Evolutionary conservation across 1,284 basidiomycete species (phyloP), one percentile per base, ranked within the genome.

Genomic region (Microbotryum silenes-acaulis): DNA sequence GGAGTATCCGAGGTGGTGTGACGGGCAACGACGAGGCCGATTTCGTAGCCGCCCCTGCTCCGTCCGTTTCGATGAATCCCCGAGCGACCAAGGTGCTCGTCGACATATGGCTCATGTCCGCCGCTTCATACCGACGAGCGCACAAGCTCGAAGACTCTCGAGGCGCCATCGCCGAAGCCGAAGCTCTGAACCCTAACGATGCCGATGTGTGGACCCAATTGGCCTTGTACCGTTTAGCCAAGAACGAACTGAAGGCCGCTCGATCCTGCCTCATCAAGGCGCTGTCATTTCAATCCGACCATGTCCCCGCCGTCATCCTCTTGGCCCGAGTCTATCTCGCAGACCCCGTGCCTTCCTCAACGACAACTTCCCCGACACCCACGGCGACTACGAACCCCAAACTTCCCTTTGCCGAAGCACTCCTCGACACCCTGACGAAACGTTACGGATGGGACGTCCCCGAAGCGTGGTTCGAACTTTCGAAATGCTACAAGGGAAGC

Each of bases 81-180:
- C 81, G 79, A 54, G 87, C 90, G 70, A 83, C 84, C 46, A 79
- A 85, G 37, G 75, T 93, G 44, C 78, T 97, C 60, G 89, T 87
- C 60, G 85, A 91, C 69, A 78, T 97, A 23, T 99, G 94, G 94
- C 78, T 97, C 7, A 88, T 91, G 81, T 88, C 86, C 3, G 91
- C 94, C 0, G 92, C 96, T 6, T 93, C 89, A 0, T 98, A 97
- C 79, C 81, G 96, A 42, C 79, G 94, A 60, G 79, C 87, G 54
- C 88, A 88, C 12, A 92, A 93, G 77, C 83, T 89, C 59, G 89
- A 93, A 63, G 90, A 97, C 72, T 85, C 89, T 3, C 84, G 86
- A 61, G 91, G 85, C 10, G 88, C 94, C 3, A 91, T 97, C 54
- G 89, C 93, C 73, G 94, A 99, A 76, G 96, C 94, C 0, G 94